phyloP scores from a whole-genome alignment of 352 stramenopile genomes.

The Phytophthora pluvialis region DNA sequence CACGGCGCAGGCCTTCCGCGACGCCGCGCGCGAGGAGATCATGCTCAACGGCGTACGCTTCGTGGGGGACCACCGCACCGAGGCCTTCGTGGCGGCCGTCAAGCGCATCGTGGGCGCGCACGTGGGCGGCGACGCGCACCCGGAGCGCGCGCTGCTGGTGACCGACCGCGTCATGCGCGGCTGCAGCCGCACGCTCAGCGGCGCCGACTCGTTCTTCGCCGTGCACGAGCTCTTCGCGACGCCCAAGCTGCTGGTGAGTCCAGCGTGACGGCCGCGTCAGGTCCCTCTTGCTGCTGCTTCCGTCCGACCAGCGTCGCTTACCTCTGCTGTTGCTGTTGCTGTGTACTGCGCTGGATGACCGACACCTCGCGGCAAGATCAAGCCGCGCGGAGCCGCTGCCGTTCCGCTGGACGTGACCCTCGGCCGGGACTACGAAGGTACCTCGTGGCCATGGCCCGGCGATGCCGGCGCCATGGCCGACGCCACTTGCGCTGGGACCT shows the following conservation, averaged over 20 bases:
- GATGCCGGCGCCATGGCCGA: slow-evolving; percentile 5
- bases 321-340: background rate
- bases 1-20: slow-evolving; percentile 72
- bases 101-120: slow-evolving; percentile 72
- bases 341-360: slow-evolving; percentile 12
- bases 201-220: slow-evolving; percentile 80
- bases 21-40: slow-evolving; percentile 75
- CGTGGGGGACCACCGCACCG: slow-evolving; percentile 71
- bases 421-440: slow-evolving; percentile 54
- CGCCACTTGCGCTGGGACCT: slow-evolving; percentile 30
- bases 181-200: slow-evolving; percentile 79
- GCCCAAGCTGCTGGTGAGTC: slow-evolving; percentile 59
- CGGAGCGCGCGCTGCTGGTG: slow-evolving; percentile 51
- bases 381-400: slow-evolving; percentile 48
- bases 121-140: slow-evolving; percentile 37
- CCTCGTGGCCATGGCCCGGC: slow-evolving; percentile 23
- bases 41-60: slow-evolving; percentile 78
- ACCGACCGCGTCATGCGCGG: slow-evolving; percentile 73
- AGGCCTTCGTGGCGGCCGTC: slow-evolving; percentile 76
- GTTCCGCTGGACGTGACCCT: slow-evolving; percentile 71
- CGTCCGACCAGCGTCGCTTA: slow-evolving; percentile 2
- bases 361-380: slow-evolving; percentile 49
- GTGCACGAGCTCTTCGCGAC: slow-evolving; percentile 69
- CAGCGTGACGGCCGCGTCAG: background rate
- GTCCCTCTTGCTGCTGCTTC: too few relatives aligned